These are phyloP conservation scores for Astrothelium macrocarpum DNA, from an alignment of 495 filamentous ascomycete genomes.

Conservation along the genomic window DNA sequence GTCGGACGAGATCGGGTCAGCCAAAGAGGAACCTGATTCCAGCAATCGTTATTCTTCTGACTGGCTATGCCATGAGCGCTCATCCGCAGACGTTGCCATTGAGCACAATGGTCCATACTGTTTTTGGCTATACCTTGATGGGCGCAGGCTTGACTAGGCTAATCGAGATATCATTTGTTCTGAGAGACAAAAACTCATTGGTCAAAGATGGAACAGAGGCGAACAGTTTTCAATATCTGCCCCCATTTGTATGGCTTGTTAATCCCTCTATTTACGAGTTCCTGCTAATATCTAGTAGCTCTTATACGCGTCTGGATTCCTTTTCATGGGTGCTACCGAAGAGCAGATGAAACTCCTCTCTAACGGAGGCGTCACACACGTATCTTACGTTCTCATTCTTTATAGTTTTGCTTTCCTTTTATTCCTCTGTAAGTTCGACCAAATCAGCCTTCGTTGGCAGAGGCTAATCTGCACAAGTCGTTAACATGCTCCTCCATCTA, in stretches of 20 bases:
- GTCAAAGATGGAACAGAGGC: constrained; percentile 51
- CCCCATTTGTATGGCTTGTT: constrained; percentile 67
- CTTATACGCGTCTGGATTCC: constrained; percentile 84
- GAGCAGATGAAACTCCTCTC: constrained; percentile 80
- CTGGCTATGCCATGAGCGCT: constrained; percentile 88
- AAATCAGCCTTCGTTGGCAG: constrained; percentile 7
- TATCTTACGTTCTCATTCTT: constrained; percentile 82
- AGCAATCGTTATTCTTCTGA: constrained; percentile 78
- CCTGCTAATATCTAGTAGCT: constrained; percentile 43
- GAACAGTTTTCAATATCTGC: constrained; percentile 87
- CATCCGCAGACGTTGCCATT: constrained; percentile 76
- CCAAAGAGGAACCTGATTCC: constrained; percentile 91
- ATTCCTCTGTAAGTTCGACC: constrained; percentile 62
- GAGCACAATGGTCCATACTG: constrained; percentile 79
- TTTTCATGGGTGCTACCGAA: constrained; percentile 96
- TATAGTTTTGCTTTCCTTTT: constrained; percentile 84
- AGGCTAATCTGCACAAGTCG: constrained; percentile 38
- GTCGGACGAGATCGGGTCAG: constrained; percentile 65
- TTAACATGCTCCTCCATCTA: constrained; percentile 71
- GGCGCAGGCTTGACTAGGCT: constrained; percentile 72
- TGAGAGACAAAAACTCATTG: constrained; percentile 57
- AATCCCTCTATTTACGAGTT: not conserved
- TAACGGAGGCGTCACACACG: constrained; percentile 66
- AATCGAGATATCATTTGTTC: constrained; percentile 83
- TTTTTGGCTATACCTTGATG: constrained; percentile 96